phyloP scores from a whole-genome alignment of 169 alveolate species.

The Eimeria necatrix region DNA sequence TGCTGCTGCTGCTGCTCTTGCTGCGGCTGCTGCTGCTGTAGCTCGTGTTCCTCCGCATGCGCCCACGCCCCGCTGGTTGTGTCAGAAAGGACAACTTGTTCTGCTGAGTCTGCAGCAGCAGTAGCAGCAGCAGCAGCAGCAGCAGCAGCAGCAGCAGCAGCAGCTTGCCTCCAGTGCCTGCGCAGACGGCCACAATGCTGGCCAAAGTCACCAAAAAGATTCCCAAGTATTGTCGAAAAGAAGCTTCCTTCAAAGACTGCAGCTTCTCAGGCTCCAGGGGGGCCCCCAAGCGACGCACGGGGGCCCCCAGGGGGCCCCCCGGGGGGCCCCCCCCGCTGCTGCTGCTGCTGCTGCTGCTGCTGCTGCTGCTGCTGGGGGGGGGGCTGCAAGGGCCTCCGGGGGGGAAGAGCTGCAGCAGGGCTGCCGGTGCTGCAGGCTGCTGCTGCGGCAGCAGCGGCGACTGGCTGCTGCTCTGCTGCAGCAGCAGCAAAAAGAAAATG shows the following conservation, averaged over 20 bases:
- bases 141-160: background rate
- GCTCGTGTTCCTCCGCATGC: background rate
- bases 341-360: conserved; percentile 21
- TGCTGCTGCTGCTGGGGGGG: background rate
- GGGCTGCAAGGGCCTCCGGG: background rate
- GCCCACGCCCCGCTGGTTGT: background rate
- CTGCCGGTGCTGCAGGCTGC: background rate
- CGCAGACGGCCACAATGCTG: conserved; percentile 64
- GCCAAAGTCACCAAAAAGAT: conserved; percentile 2
- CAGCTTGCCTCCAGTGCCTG: conserved; percentile 76
- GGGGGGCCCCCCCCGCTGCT: no score
- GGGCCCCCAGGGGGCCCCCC: no score
- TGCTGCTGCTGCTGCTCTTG: no score
- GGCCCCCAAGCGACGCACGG: background rate
- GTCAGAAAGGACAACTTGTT: background rate
- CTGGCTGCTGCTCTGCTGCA: conserved; percentile 9
- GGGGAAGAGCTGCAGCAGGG: background rate
- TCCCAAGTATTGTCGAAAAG: background rate
- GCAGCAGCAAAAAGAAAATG: background rate
- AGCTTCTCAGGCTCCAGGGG: background rate
- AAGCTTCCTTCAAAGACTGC: background rate
- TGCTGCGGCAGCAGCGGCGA: background rate
- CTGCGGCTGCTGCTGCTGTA: no score
- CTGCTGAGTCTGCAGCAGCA: background rate
- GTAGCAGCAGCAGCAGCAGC: background rate